These are phyloP conservation scores for Plasmodium gallinaceum DNA, from an alignment of 169 alveolate species.

Conservation along the genomic window DNA sequence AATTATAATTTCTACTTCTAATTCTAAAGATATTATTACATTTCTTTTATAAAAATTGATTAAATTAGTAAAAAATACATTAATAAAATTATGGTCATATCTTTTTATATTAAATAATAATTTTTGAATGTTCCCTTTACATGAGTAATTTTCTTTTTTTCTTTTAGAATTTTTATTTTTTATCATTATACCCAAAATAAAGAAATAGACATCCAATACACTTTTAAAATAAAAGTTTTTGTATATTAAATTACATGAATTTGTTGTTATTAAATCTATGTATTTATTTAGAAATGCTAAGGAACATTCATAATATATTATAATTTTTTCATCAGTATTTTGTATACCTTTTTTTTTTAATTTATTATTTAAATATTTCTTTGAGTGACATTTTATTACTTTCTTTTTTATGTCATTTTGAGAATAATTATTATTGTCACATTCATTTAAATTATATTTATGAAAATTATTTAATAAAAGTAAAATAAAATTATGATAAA, in stretches of 20 bases:
- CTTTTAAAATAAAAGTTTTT: conserved; percentile 20
- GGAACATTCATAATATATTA: conserved; percentile 57
- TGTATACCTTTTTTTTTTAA: not conserved
- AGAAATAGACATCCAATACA: conserved; percentile 58
- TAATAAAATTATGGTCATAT: conserved; percentile 9
- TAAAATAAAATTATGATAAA: conserved; percentile 48
- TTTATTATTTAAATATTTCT: not conserved
- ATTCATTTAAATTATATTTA: not conserved
- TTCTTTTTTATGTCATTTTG: not conserved
- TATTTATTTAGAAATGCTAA: conserved; percentile 13
- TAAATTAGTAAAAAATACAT: conserved; percentile 9
- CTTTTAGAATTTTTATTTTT: not conserved
- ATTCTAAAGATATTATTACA: conserved; percentile 14
- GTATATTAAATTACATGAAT: conserved; percentile 25
- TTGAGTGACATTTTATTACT: not conserved
- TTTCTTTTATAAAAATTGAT: conserved; percentile 5
- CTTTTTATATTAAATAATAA: not conserved
- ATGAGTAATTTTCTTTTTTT: not conserved
- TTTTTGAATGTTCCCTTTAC: conserved; percentile 20
- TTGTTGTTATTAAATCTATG: conserved; percentile 24
- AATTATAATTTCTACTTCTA: conserved; percentile 57
- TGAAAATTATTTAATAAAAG: conserved; percentile 21
- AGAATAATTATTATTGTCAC: not conserved
- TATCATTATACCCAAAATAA: conserved; percentile 16
- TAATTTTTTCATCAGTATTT: conserved; percentile 13